Evolutionary conservation across 495 filamentous ascomycete genomes (phyloP), one percentile per base, ranked within the genome.

Genomic region (Penicillium paradoxum): DNA sequence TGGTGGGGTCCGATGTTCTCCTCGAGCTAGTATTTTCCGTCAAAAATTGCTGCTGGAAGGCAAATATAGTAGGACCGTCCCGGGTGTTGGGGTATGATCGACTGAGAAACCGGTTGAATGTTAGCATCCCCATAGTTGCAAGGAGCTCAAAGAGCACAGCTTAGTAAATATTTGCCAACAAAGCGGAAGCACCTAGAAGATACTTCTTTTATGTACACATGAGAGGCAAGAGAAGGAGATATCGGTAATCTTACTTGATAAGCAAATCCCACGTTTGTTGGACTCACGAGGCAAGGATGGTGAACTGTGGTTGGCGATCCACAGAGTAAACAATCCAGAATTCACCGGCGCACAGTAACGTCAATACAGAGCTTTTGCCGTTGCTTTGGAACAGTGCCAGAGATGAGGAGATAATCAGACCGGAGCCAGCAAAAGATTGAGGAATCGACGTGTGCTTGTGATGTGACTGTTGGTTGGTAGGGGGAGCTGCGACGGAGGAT

Each of bases 11-110:
- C 7, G 69, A 68, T 46, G 62, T 66, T 30, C 66, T 49, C n/a
- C 56, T 44, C n/a, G 56, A 32, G 42, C 60, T 60, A 18, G 65
- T 55, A 49, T 66, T 65, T 36, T 72, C 67, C 67, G 73, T 74
- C 53, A 72, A 60, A 44, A 73, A 64, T 58, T 74, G 71, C 56
- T 73, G 70, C 46, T 77, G 69, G 47, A 77, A 75, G 41, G 57
- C 67, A 36, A 75, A 70, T 37, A 77, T 56, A 25, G 74, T 72
- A 10, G 71, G 74, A 24, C 71, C 72, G 67, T 73, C 63, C 43
- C 62, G 65, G 6, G 58, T 48, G 48, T 72, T 62, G 54, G 60
- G 68, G 38, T 70, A 72, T 15, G 72, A 64, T 41, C 71, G 71
- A 57, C 68, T 77, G 43, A 73, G 68, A 53, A 75, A 74, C 46